Percentiles rank a stretch among this genome's conserved stretches.
These are phyloP conservation scores for Xylariales sp. DNA, from an alignment of 2,329 filamentous ascomycete species.

Conservation along the genomic window DNA sequence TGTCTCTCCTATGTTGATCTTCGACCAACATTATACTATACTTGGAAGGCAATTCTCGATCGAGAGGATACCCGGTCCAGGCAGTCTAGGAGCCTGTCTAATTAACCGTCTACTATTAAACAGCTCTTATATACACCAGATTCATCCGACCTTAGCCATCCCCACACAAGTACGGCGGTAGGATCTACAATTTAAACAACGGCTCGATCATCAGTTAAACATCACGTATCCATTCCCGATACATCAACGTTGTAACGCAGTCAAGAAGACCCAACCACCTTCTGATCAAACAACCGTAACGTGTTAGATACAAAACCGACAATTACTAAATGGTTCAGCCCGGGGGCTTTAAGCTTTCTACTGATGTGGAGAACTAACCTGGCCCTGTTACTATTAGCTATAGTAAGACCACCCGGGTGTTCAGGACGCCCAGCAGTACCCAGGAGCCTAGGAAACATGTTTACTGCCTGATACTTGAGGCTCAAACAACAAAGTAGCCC, in stretches of 20 bases:
- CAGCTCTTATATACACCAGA: background rate
- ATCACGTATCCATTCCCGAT: background rate
- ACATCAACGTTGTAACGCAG: background rate
- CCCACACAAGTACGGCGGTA: background rate
- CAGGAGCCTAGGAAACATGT: background rate
- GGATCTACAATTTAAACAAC: background rate
- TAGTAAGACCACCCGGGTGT: background rate
- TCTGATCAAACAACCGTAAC: background rate
- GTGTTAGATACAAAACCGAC: background rate
- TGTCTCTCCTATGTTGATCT: background rate
- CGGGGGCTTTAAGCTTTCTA: background rate
- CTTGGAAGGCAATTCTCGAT: background rate
- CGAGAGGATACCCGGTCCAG: background rate
- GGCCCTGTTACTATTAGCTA: constrained; percentile 9
- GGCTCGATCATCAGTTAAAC: background rate
- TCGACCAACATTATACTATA: background rate
- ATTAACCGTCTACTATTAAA: background rate
- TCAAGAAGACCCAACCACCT: constrained; percentile 1
- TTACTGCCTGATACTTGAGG: constrained; percentile 4
- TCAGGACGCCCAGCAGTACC: no score
- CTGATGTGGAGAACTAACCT: background rate
- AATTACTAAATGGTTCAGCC: background rate
- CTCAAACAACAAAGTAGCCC: constrained; percentile 16
- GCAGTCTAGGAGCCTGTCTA: background rate
- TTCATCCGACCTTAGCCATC: background rate